Evolutionary conservation across 805 yeast species (phyloP).

Genomic region (Metschnikowia chrysomelidarum): DNA sequence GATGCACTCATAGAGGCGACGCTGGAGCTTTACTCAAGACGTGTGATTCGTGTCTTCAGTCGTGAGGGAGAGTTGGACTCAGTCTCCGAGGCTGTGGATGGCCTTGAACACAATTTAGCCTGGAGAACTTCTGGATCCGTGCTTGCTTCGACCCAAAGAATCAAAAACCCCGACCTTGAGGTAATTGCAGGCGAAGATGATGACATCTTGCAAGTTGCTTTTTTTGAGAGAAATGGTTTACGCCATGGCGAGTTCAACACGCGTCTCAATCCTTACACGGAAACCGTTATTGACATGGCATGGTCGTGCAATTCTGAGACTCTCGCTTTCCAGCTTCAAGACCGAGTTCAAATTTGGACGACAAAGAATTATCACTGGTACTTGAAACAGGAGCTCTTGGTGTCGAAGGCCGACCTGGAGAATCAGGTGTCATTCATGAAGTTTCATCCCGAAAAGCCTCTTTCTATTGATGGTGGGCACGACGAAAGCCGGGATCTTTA

Average conservation of each 20-base stretch:
- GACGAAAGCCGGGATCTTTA: constrained; percentile 44
- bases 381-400: constrained; percentile 71
- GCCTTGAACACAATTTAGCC: constrained; percentile 66
- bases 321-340: constrained; percentile 61
- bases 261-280: constrained; percentile 49
- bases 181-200: no score
- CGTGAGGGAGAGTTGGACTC: constrained; percentile 77
- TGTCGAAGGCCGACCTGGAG: constrained; percentile 23
- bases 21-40: constrained; percentile 44
- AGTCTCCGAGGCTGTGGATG: constrained; percentile 87
- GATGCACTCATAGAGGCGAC: constrained; percentile 42
- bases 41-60: constrained; percentile 80
- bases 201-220: constrained; percentile 54
- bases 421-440: constrained; percentile 44
- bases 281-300: constrained; percentile 48
- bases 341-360: constrained; percentile 84
- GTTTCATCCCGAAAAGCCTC: constrained; percentile 91
- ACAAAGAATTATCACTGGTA: constrained; percentile 95
- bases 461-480: constrained; percentile 70
- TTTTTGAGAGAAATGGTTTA: constrained; percentile 91
- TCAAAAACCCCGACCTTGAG: constrained; percentile 50
- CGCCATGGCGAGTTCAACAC: constrained; percentile 83
- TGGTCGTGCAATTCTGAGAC: constrained; percentile 87
- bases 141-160: constrained; percentile 79
- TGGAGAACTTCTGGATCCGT: constrained; percentile 93